Evolutionary conservation across 805 yeast species (phyloP).

Genomic region (Saccharomycopsis synnaedendra): DNA sequence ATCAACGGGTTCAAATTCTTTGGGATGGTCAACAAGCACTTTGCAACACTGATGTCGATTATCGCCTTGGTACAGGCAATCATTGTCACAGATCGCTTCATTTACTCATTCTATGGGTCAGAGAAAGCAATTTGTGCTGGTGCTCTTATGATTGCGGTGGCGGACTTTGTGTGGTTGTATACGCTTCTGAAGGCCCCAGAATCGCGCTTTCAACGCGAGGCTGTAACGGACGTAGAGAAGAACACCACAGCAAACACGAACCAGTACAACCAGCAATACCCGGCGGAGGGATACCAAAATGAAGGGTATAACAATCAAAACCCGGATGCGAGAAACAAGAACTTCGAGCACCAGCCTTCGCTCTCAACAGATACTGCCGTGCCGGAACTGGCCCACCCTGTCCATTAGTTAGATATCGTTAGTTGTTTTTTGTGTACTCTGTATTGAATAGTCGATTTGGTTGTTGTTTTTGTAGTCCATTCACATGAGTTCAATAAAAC

Average conservation of each 20-base stretch:
- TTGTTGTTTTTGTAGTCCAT: no score
- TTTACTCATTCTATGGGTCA: background rate
- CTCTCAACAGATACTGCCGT: no score
- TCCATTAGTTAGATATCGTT: no score
- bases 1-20: background rate
- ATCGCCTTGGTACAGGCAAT: slow-evolving; percentile 4
- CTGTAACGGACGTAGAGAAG: background rate
- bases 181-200: background rate
- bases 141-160: background rate
- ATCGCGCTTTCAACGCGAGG: background rate
- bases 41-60: background rate
- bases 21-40: background rate
- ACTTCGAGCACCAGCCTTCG: no score
- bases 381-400: no score
- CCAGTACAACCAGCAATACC: no score
- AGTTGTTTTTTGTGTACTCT: no score
- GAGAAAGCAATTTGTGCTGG: slow-evolving; percentile 3
- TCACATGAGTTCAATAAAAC: no score
- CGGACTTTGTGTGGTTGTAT: slow-evolving; percentile 1
- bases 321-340: no score
- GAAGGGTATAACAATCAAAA: no score
- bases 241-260: background rate
- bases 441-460: no score
- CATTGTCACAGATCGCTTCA: slow-evolving; percentile 1
- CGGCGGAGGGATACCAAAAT: no score